A percentile compares a stretch with the other conserved stretches of the same genome.
phyloP scores from a whole-genome alignment of 2,329 filamentous ascomycete species.

The Aspergillus tubingensis region DNA sequence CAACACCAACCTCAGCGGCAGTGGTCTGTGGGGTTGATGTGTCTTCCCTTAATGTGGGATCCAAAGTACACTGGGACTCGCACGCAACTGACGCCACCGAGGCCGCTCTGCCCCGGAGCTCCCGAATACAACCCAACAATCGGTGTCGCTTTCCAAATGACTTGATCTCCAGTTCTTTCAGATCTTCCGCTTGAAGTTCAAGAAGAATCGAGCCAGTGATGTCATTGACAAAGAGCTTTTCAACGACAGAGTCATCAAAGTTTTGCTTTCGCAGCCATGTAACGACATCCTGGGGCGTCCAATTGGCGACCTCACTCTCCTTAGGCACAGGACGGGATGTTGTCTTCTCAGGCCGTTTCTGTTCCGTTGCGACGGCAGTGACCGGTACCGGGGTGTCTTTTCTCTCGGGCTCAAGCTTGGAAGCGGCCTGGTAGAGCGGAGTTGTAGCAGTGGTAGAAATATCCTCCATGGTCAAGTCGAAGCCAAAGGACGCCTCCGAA shows the following conservation, averaged over 20 bases:
- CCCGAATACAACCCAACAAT: slow-evolving; percentile 61
- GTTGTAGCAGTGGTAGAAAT: slow-evolving; percentile 14
- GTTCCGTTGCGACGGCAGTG: slow-evolving; percentile 11
- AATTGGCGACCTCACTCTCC: slow-evolving; percentile 27
- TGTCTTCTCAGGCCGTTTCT: neutral
- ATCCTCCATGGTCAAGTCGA: slow-evolving; percentile 22
- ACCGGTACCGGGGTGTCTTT: slow-evolving; percentile 25
- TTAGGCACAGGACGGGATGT: neutral
- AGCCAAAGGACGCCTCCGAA: slow-evolving; percentile 18
- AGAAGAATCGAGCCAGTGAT: slow-evolving; percentile 86
- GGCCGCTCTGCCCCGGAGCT: slow-evolving; percentile 44
- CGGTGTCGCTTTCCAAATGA: slow-evolving; percentile 67
- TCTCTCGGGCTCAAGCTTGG: slow-evolving; percentile 17
- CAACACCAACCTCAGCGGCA: slow-evolving; percentile 13
- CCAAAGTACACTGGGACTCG: slow-evolving; percentile 9
- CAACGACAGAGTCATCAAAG: slow-evolving; percentile 61
- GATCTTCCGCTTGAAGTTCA: slow-evolving; percentile 82
- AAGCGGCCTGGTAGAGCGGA: slow-evolving; percentile 14
- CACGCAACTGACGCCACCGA: neutral
- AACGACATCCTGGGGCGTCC: slow-evolving; percentile 25
- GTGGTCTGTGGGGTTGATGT: slow-evolving; percentile 19
- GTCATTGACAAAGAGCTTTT: slow-evolving; percentile 88
- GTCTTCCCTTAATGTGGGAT: slow-evolving; percentile 12
- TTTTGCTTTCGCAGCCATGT: slow-evolving; percentile 7
- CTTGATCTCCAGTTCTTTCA: slow-evolving; percentile 64